Base-by-base conservation (phyloP, 148 eudicot genomes). In the Linanthus parryae region DNA sequence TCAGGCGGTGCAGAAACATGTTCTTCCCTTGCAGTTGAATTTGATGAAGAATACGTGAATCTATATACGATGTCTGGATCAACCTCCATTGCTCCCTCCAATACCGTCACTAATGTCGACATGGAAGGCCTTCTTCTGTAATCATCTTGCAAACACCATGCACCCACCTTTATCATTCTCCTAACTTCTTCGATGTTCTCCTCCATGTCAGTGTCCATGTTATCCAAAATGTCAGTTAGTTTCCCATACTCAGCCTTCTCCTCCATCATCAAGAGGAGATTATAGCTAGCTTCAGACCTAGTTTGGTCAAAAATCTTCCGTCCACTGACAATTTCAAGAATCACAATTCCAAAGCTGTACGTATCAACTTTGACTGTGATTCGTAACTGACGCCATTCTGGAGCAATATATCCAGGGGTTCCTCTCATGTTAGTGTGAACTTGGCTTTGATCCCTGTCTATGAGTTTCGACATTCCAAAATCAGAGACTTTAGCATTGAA, bases 71-170 rank as follows among this genome's bases (percentile, higher is more conserved):
- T 28, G 36, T 29, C 38, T 49, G 28, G 3, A 8, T 49, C 54
- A 16, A 49, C 23, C 16, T 49, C 54, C 36, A 49, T 15, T 28
- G 18, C 54, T 15, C 54, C 54, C 14, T 49, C 54, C 37, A 49
- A 28, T 7, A 49, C 54, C 14, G 16, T 49, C 28, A 49, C 31
- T 7, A 49, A 35, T 0, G 38, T 49, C 0, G 54, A 49, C 35
- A 49, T 49, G 14, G 23, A 29, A 49, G 54, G 54, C 54, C 54
- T 29, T 24, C 18, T 49, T 8, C 14, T 10, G 19, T 29, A 49
- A 18, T 49, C 38, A n/a, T n/a, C 31, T 29, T 49, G 54, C 54
- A 49, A 49, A 17, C 54, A 49, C 54, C 54, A 49, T 15, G 11
- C 54, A 0, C 36, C 54, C 18, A 49, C 36, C 31, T 30, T 49